These are phyloP conservation scores for Austroboletus festivus DNA, from an alignment of 768 basidiomycete species.

Conservation along the genomic window DNA sequence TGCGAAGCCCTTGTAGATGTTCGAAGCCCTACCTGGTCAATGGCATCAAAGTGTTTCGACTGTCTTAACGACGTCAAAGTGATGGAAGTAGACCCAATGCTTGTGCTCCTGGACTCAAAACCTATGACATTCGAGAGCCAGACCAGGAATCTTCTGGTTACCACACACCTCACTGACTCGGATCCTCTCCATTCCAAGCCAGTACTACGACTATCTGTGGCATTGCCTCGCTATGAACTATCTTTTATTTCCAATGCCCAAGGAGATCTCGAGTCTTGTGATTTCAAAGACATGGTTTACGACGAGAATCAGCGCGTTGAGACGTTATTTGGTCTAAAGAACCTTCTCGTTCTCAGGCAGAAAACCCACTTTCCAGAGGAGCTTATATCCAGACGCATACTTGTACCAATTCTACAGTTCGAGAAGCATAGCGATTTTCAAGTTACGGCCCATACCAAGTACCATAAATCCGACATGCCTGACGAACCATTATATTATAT, in stretches of 20 bases:
- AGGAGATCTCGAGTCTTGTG: conserved; percentile 34
- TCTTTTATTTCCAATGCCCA: conserved; percentile 33
- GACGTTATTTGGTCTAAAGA: conserved; percentile 40
- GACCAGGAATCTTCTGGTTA: conserved; percentile 13
- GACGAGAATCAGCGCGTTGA: conserved; percentile 37
- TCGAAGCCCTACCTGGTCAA: conserved; percentile 18
- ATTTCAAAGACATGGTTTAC: conserved; percentile 37
- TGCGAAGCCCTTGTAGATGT: too few relatives aligned
- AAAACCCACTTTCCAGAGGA: too few relatives aligned
- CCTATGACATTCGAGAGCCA: too few relatives aligned
- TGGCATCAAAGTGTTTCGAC: conserved; percentile 10
- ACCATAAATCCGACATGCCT: too few relatives aligned
- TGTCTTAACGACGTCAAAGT: too few relatives aligned
- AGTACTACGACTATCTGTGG: conserved; percentile 9
- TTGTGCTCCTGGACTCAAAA: too few relatives aligned
- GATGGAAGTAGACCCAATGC: too few relatives aligned
- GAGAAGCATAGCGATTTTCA: too few relatives aligned
- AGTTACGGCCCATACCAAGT: too few relatives aligned
- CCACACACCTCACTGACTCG: background rate
- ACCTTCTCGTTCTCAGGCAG: conserved; percentile 28
- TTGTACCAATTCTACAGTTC: too few relatives aligned
- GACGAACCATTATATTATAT: background rate
- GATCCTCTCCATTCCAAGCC: background rate
- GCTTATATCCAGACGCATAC: too few relatives aligned
- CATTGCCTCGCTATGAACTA: conserved; percentile 36